Conservation (phyloP, 805 yeast species). For the Wickerhamiella australiensis region DNA sequence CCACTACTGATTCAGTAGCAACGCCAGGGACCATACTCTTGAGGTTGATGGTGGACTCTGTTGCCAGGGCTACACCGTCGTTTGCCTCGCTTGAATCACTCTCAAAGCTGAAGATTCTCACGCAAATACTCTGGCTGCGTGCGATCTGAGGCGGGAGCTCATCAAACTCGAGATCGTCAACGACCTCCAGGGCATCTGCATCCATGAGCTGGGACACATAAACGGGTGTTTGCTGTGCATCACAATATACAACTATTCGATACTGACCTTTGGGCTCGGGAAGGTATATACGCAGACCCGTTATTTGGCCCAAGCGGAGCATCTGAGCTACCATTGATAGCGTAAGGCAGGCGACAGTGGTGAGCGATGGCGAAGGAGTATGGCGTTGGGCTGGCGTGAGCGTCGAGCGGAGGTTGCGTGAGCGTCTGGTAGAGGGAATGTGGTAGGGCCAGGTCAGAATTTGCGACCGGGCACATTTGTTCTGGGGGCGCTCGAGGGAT, state of each 20-base stretch:
- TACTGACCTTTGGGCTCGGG: neutral
- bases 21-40: neutral
- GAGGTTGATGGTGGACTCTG: neutral
- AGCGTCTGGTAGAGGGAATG: no score
- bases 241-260: conserved; percentile 3
- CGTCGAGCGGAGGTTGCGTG: no score
- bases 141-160: neutral
- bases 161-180: neutral
- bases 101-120: neutral
- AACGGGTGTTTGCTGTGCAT: conserved; percentile 1
- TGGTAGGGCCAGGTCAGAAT: no score
- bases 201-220: neutral
- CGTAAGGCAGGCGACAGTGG: neutral
- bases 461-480: no score
- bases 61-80: no score
- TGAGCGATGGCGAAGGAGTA: neutral
- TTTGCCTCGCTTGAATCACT: neutral
- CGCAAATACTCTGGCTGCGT: neutral
- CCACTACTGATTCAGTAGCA: neutral
- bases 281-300: neutral
- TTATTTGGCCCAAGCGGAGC: conserved; percentile 5
- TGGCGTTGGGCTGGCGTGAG: neutral
- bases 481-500: no score
- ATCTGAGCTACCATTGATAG: neutral
- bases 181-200: neutral